Evolutionary conservation across 1,284 basidiomycete genomes (phyloP), one percentile per base, ranked within the genome.

Genomic region (Ganoderma sinense): DNA sequence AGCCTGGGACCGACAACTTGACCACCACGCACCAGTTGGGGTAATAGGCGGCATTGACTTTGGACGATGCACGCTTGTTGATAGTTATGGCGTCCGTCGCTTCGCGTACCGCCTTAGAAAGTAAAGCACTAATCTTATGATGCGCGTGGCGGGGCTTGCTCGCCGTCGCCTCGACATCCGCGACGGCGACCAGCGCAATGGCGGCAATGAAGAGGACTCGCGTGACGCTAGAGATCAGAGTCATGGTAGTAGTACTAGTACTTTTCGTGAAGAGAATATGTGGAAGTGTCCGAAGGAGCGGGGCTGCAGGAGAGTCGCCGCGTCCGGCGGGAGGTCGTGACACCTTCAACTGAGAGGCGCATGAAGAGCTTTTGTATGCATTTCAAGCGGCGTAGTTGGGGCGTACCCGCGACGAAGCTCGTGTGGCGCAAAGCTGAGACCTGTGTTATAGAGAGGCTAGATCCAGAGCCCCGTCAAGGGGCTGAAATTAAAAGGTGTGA

Each of bases 1-100:
- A 18, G 36, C 59, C 43, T 7, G 14, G 16, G 10, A 33, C 18
- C 26, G 26, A 14, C 63, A 13, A 29, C 8, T 18, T n/a, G 56
- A 20, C 31, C 41, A 29, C 48, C 4, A 26, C 16, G 18, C 62
- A 86, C 87, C 90, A 89, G 80, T 91, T 89, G 1, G 90, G 88
- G 79, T 91, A 92, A 80, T 92, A 92, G 0, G 86, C 91, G 33
- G 86, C 85, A 69, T 86, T 84, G 39, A 84, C 84, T 74, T 91
- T 91, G 26, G 23, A 26, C 8, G 51, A n/a, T 13, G 86, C 84
- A 60, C 86, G 83, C 73, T 84, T 86, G 64, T 84, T 82, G 48
- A 89, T 80, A 23, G 79, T 77, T 55, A 83, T 78, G 18, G 83
- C 81, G 65, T 81, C 79, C 13, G 84, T 29, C 23, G n/a, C n/a